Conservation (phyloP, 371 early-diverging fungal species). For the Nosema granulosis region DNA sequence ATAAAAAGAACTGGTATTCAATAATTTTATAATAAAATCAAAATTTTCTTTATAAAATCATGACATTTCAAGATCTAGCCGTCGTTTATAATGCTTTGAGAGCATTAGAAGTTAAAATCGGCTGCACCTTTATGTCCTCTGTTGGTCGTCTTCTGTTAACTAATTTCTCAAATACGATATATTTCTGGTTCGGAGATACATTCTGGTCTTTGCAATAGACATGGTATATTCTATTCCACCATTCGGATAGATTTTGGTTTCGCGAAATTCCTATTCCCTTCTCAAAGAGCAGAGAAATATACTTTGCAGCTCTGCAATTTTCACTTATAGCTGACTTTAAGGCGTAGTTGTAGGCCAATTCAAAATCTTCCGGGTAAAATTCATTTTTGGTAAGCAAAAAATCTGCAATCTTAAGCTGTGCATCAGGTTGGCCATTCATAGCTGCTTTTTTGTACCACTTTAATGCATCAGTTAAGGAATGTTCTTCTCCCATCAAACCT, state of each 20-base stretch:
- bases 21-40: no score
- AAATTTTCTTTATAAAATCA: no score
- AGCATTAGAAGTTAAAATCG: not conserved
- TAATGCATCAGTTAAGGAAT: constrained; percentile 31
- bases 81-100: not conserved
- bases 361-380: not conserved
- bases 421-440: constrained; percentile 63
- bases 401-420: constrained; percentile 46
- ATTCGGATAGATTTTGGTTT: constrained; percentile 48
- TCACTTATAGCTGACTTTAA: constrained; percentile 55
- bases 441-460: constrained; percentile 63
- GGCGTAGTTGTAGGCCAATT: constrained; percentile 53
- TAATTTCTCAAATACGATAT: not conserved
- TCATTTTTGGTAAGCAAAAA: constrained; percentile 34
- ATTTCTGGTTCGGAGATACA: not conserved
- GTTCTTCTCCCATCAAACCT: constrained; percentile 58
- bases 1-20: no score
- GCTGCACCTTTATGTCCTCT: not conserved
- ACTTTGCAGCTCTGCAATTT: constrained; percentile 38
- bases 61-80: no score
- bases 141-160: not conserved
- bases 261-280: constrained; percentile 53
- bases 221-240: constrained; percentile 65
- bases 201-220: constrained; percentile 22
- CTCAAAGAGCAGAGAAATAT: constrained; percentile 50